Evolutionary conservation across 2,329 filamentous ascomycete species (phyloP), one percentile per base, ranked within the genome.

Genomic region (Neonectria hederae): DNA sequence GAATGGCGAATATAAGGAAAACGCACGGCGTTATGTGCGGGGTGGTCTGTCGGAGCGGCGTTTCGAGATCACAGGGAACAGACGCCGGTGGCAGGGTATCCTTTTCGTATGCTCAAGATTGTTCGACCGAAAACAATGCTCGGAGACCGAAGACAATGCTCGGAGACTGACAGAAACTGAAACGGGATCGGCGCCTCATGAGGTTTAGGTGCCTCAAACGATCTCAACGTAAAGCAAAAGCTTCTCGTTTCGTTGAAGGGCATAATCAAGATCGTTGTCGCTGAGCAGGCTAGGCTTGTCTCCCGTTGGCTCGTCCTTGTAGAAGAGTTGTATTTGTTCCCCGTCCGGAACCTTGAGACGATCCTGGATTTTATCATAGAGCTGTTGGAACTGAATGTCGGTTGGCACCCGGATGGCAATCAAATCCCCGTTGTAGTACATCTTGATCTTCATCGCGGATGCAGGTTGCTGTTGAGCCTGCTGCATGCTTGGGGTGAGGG

Each of bases 371-470:
- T 96, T 97, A 69, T 94, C 90, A 72, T 91, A 90, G 9, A 99
- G 85, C 65, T 93, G 91, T 57, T 87, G 83, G 78, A 90, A 96
- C 58, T 86, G 86, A 72, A 97, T 93, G 59, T 97, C 92, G 1
- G 87, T 86, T 0, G 95, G 91, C 59, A 98, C 93, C 35, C 94
- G 90, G 73, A 99, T 94, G 48, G 96, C 92, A 70, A 97, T 95
- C 61, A 97, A 88, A 70, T 97, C 95, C 65, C 94, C 91, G 69
- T 95, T 92, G 82, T 93, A 97, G 82, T 92, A 96, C 58, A 97
- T 91, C 81, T 98, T 98, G 77, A 98, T 92, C 79, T 97, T 98
- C 83, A 97, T 90, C 4, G 88, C 86, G 8, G 85, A 81, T 7
- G 81, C 75, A 35, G 78, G 76, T 59, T 83, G 80, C 65, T 66